These are phyloP conservation scores for Penicillium antarcticum DNA, from an alignment of 495 filamentous ascomycete genomes.

Conservation along the genomic window DNA sequence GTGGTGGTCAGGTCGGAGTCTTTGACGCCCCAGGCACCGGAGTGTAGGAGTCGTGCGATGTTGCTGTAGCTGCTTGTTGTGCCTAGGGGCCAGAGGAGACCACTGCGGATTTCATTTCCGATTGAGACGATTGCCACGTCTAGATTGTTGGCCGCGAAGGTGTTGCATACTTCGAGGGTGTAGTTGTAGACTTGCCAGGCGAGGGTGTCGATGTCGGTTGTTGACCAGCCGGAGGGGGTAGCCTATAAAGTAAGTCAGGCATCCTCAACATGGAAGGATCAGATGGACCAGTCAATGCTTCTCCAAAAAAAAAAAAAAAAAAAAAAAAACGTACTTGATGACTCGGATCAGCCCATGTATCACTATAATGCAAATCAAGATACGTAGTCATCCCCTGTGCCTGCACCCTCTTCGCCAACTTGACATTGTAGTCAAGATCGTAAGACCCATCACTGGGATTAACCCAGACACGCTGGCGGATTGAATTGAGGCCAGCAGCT, in stretches of 20 bases:
- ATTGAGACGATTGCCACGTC: slow-evolving; percentile 62
- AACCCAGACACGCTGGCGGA: slow-evolving; percentile 73
- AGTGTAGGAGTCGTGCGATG: slow-evolving; percentile 59
- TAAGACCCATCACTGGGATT: slow-evolving; percentile 64
- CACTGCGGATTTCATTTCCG: slow-evolving; percentile 65
- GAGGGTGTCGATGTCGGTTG: slow-evolving; percentile 52
- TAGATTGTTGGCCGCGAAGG: slow-evolving; percentile 52
- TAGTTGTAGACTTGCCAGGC: slow-evolving; percentile 63
- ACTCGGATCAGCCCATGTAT: slow-evolving; percentile 58
- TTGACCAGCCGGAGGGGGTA: slow-evolving; percentile 60
- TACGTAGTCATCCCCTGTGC: slow-evolving; percentile 63
- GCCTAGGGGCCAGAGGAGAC: slow-evolving; percentile 64
- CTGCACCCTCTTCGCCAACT: slow-evolving; percentile 61
- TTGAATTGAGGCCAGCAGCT: slow-evolving; percentile 63
- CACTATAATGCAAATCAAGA: slow-evolving; percentile 67
- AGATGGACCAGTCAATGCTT: neutral
- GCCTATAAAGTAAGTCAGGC: slow-evolving; percentile 20
- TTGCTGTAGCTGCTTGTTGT: slow-evolving; percentile 49
- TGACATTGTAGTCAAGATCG: slow-evolving; percentile 65
- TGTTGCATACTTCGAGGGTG: slow-evolving; percentile 57
- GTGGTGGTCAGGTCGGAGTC: slow-evolving; percentile 52
- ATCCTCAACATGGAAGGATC: neutral
- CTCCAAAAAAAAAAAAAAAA: too few relatives aligned
- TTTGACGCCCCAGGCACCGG: slow-evolving; percentile 59
- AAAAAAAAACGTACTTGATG: slow-evolving; percentile 42